These are phyloP conservation scores for Moricandia arvensis DNA, from an alignment of 345 rosid species.

Conservation along the genomic window DNA sequence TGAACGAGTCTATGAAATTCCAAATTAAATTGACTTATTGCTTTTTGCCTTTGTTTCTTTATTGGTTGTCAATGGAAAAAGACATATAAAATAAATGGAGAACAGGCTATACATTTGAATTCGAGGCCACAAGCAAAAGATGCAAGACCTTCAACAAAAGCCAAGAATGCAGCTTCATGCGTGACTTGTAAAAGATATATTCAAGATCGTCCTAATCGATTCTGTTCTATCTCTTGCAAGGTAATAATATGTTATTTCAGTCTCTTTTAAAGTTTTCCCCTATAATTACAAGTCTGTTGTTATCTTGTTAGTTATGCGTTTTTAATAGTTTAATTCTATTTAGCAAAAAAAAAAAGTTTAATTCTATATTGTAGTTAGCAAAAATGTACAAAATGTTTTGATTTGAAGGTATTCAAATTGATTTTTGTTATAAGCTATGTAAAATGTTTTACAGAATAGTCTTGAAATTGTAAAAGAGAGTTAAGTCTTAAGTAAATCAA, in stretches of 20 bases:
- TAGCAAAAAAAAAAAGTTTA: too few species aligned
- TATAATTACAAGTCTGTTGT: slow-evolving; percentile 16
- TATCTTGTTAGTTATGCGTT: not conserved
- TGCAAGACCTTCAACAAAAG: slow-evolving; percentile 74
- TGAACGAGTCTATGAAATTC: not conserved
- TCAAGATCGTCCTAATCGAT: slow-evolving; percentile 73
- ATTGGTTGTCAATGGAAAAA: slow-evolving; percentile 32
- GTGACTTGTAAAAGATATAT: slow-evolving; percentile 71
- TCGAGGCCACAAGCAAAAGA: slow-evolving; percentile 79
- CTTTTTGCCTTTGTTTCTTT: too few species aligned
- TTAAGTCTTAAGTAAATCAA: not conserved
- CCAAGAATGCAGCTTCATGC: slow-evolving; percentile 62
- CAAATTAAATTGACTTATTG: not conserved
- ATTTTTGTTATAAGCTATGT: not conserved
- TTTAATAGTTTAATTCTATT: not conserved
- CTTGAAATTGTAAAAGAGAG: not conserved
- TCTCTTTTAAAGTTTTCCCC: too few species aligned
- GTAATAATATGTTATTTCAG: too few species aligned
- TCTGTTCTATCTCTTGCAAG: slow-evolving; percentile 91
- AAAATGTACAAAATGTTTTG: not conserved
- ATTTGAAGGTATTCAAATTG: not conserved
- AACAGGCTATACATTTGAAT: slow-evolving; percentile 78
- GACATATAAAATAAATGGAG: slow-evolving; percentile 92
- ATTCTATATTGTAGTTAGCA: not conserved
- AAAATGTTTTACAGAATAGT: not conserved